Evolutionary conservation across 148 eudicot genomes (phyloP).

Genomic region (Rhododendron ovatum): DNA sequence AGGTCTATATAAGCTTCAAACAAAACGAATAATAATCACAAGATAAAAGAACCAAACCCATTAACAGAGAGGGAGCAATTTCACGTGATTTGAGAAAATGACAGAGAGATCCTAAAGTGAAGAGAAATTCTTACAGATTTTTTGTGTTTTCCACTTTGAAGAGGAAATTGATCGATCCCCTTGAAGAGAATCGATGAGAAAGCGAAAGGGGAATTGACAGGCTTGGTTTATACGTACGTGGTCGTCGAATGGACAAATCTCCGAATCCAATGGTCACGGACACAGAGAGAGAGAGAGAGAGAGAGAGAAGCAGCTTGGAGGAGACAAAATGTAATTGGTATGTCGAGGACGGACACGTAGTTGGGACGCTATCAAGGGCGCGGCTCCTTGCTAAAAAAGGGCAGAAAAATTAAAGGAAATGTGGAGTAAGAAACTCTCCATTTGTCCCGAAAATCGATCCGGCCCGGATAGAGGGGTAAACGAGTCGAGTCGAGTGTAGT

Average conservation of each 20-base stretch:
- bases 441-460: no score
- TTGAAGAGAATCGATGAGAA: neutral
- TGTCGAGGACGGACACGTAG: neutral
- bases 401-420: no score
- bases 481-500: no score
- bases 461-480: no score
- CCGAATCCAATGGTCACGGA: neutral
- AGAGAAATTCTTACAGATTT: no score
- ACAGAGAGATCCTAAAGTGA: neutral
- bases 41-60: neutral
- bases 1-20: neutral
- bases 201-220: neutral
- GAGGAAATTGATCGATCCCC: neutral
- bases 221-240: neutral
- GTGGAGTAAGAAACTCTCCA: no score
- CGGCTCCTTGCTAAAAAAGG: no score
- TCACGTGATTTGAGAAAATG: neutral
- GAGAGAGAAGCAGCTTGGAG: neutral
- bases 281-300: neutral
- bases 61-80: neutral
- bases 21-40: neutral
- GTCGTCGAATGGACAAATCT: conserved; percentile 1
- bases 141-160: neutral
- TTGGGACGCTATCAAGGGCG: no score
- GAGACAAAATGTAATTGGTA: neutral